Base-by-base conservation (phyloP, 2,329 filamentous ascomycete genomes). In the Nemania diffusa region DNA sequence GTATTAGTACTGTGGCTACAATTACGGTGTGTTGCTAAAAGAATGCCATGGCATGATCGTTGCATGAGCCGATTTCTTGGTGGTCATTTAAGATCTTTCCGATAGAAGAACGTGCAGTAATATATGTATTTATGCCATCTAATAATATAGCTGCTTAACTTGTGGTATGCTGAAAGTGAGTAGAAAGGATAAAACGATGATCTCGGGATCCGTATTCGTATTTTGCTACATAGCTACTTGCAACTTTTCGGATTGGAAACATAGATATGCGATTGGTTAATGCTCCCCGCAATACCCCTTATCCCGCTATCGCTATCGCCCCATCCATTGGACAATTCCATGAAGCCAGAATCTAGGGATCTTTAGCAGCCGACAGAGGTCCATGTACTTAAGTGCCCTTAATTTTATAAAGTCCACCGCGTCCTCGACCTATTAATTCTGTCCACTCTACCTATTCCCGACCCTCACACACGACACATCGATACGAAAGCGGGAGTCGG, bases 171-270 rank as follows among this genome's bases (percentile, higher is more conserved):
- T 34, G 7, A 24, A 48, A 22, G n/a, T 29, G 17, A 58, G 51
- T 32, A 68, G 34, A 53, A 42, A 67, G 57, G 64, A 65, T 57
- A 59, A 64, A 53, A 13, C 46, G 65, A 70, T 67, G 32, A 8
- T 56, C 24, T 68, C 65, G 59, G 62, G 53, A 27, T 63, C 58
- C 65, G 68, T 70, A 70, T 70, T 71, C 69, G 69, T 71, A 69
- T 71, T 56, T 37, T 46, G n/a, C 13, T 24, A 34, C 34, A 32
- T 51, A 46, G 62, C 13, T 26, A 13, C 44, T 50, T 46, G 61
- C 20, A 20, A 62, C 40, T 32, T 63, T 52, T 58, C 34, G 24
- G 51, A 64, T 67, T 65, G n/a, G 55, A 67, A 69, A 62, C 44
- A n/a, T 6, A 9, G 26, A 17, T 46, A 56, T 27, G 59, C 63